A percentile compares a stretch with the other conserved stretches of the same genome.
phyloP scores from a whole-genome alignment of 306 rosid species.

The Calophaca sinica region DNA sequence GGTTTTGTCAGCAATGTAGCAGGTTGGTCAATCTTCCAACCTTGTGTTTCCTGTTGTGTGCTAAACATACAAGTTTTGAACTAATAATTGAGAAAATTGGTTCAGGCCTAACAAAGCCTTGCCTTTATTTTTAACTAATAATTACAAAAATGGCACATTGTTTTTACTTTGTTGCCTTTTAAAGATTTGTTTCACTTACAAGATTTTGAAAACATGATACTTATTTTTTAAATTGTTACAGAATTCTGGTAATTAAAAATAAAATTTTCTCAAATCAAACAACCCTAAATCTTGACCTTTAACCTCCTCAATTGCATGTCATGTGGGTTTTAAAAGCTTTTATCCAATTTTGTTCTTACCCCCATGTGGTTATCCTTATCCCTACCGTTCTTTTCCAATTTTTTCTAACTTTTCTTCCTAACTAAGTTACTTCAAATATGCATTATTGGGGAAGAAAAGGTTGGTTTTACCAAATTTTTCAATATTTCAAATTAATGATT shows the following conservation, averaged over 20 bases:
- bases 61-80: neutral
- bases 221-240: neutral
- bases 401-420: neutral
- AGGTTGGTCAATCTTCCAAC: slow-evolving; percentile 59
- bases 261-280: neutral
- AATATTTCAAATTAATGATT: slow-evolving; percentile 2
- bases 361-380: slow-evolving; percentile 1
- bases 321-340: slow-evolving; percentile 33
- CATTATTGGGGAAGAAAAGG: slow-evolving; percentile 10
- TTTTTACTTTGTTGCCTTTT: neutral
- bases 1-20: slow-evolving; percentile 96
- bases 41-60: slow-evolving; percentile 25
- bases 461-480: slow-evolving; percentile 35
- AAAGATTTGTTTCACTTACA: neutral
- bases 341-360: slow-evolving; percentile 30
- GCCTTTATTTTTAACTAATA: no score
- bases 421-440: neutral
- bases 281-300: neutral
- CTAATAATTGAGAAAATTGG: neutral
- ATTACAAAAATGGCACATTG: no score
- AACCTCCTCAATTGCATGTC: neutral
- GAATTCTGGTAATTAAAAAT: neutral
- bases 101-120: neutral
- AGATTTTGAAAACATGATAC: neutral
- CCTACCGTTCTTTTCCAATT: slow-evolving; percentile 9